A percentile compares a stretch with the other conserved stretches of the same genome.
Evolutionary conservation across 129 eudicot genomes (phyloP).

Genomic region (Dittrichia graveolens): DNA sequence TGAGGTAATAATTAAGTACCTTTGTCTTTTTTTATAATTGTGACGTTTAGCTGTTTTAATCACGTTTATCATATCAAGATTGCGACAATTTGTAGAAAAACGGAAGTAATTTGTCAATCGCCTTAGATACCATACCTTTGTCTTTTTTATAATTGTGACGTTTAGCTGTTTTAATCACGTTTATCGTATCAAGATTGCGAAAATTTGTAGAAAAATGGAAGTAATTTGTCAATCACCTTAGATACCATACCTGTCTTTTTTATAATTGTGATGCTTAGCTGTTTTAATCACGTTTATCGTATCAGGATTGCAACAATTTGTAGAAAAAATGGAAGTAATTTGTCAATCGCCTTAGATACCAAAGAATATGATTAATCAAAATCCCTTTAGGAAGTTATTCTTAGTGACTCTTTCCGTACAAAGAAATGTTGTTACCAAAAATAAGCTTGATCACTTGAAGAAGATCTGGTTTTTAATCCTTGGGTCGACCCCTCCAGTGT

Average conservation of each 20-base stretch:
- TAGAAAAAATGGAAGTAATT: neutral
- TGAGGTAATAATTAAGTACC: slow-evolving; percentile 18
- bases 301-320: too few species aligned
- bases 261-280: slow-evolving; percentile 6
- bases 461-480: too few species aligned
- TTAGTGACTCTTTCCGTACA: too few species aligned
- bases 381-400: too few species aligned
- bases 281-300: neutral
- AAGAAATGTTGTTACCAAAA: too few species aligned
- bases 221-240: too few species aligned
- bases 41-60: neutral
- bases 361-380: too few species aligned
- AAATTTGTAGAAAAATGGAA: neutral
- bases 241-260: neutral
- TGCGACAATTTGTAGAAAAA: neutral
- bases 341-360: too few species aligned
- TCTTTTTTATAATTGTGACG: slow-evolving; percentile 16
- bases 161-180: neutral
- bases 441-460: too few species aligned
- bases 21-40: slow-evolving; percentile 16
- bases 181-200: too few species aligned
- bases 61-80: neutral
- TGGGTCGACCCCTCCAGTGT: too few species aligned
- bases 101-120: neutral
- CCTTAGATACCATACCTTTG: too few species aligned